Evolutionary conservation across 805 yeast genomes (phyloP), one percentile per base, ranked within the genome.

Genomic region (Starmerella powellii): DNA sequence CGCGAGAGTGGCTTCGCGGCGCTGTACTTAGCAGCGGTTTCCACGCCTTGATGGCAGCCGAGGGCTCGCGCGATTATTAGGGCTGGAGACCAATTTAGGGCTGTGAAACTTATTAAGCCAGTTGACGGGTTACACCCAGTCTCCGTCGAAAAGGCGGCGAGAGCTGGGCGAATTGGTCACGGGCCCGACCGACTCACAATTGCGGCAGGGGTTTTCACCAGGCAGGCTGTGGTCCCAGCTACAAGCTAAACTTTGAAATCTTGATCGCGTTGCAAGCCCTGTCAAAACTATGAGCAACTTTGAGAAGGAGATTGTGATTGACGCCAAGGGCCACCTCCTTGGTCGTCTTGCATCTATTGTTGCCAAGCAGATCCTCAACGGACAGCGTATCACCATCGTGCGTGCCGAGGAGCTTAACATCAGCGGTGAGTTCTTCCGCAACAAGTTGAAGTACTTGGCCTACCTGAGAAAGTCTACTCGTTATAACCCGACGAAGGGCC

Each of bases 351-450:
- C 98, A 61, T 85, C 96, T 62, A 81, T 78, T 65, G 86, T 91
- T 66, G 95, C 99, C 72, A 91, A 91, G 81, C 95, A 91, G 78
- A 71, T 91, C 63, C 80, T 91, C 68, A 80, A 83, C 73, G 99
- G 99, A 63, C 97, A 91, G 78, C 84, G 86, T 72, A 77, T 91
- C 65, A 95, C 87, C 61, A 78, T 91, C 62, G 98, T 91, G 65
- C 85, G 99, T 78, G 76, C 86, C 67, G 99, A 66, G 76, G 83
- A 88, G 62, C 78, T 91, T 70, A 91, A 91, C 91, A 85, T 91
- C 70, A 85, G 96, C 64, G 98, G 98, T 71, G 97, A 91, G 76
- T 87, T 91, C 71, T 91, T 91, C 95, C 87, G 98, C 78, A 85
- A 88, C 81, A 91, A 91, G 76, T 81, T 88, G 73, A 91, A 91